phyloP scores from a whole-genome alignment of 75 land plant genomes.

The Adiantum capillusveneris region DNA sequence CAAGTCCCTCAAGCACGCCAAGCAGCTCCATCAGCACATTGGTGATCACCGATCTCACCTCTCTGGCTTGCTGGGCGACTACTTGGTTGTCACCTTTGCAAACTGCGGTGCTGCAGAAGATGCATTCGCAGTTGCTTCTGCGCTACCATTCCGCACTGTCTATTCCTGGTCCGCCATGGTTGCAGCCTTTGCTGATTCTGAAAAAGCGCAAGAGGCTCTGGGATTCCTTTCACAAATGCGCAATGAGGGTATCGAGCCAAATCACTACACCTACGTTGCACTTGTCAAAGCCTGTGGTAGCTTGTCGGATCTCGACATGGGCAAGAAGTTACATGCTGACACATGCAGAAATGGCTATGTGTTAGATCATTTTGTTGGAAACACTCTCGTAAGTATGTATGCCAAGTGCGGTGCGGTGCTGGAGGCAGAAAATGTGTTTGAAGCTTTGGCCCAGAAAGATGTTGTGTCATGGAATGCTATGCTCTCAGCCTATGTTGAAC shows the following conservation, averaged over 20 bases:
- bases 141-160: constrained; percentile 26
- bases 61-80: too few species aligned
- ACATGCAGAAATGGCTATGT: constrained; percentile 18
- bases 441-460: constrained; percentile 20
- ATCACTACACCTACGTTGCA: constrained; percentile 36
- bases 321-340: constrained; percentile 20
- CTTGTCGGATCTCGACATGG: constrained; percentile 6
- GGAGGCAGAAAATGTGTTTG: constrained; percentile 27
- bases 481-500: constrained; percentile 27
- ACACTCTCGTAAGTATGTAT: constrained; percentile 28
- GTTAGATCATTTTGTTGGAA: constrained; percentile 18
- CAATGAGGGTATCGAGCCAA: constrained; percentile 20
- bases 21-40: too few species aligned
- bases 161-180: constrained; percentile 46
- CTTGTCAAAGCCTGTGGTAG: constrained; percentile 40
- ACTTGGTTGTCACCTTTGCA: neutral
- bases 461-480: constrained; percentile 40
- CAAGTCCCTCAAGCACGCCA: too few species aligned
- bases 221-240: constrained; percentile 32
- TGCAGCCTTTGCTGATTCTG: constrained; percentile 30
- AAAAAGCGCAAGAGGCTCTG: constrained; percentile 22
- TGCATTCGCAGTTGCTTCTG: constrained; percentile 14
- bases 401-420: constrained; percentile 18
- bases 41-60: too few species aligned
- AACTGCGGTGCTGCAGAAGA: neutral